Evolutionary conservation across 148 eudicot species (phyloP).

Genomic region (Limonium bicolor): DNA sequence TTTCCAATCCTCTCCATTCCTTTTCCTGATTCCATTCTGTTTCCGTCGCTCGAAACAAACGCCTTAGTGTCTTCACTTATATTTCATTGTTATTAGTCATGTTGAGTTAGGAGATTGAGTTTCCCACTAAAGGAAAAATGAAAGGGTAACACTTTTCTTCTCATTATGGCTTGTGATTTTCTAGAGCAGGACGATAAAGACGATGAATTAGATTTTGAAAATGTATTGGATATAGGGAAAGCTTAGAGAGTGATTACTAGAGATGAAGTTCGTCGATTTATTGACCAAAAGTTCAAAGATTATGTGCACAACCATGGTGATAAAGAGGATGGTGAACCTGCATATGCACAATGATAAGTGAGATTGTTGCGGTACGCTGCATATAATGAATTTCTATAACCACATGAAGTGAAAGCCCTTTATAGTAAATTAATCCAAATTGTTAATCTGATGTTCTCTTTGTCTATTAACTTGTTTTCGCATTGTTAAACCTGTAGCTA

Average conservation of each 20-base stretch:
- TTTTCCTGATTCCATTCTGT: too few relatives aligned
- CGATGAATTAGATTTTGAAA: conserved; percentile 71
- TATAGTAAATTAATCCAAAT: too few relatives aligned
- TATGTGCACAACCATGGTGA: conserved; percentile 60
- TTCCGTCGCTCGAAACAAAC: too few relatives aligned
- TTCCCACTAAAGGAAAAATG: too few relatives aligned
- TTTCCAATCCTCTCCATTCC: too few relatives aligned
- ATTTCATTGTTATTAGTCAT: too few relatives aligned
- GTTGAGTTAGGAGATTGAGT: neutral
- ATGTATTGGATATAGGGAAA: conserved; percentile 93
- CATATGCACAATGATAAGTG: conserved; percentile 74
- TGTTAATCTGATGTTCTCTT: neutral
- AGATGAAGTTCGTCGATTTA: conserved; percentile 95
- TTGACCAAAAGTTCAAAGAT: conserved; percentile 78
- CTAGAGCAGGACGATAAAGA: conserved; percentile 78
- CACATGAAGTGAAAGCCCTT: neutral
- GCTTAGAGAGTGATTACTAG: conserved; percentile 91
- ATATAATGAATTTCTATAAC: conserved; percentile 9
- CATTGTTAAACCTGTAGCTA: conserved; percentile 30
- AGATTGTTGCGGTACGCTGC: conserved; percentile 95
- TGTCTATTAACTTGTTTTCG: too few relatives aligned
- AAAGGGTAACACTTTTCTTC: too few relatives aligned
- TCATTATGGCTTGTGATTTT: neutral
- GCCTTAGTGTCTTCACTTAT: neutral
- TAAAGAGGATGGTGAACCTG: conserved; percentile 45